Base-by-base conservation (phyloP, 2,329 filamentous ascomycete genomes). In the Fusarium verticillioides region DNA sequence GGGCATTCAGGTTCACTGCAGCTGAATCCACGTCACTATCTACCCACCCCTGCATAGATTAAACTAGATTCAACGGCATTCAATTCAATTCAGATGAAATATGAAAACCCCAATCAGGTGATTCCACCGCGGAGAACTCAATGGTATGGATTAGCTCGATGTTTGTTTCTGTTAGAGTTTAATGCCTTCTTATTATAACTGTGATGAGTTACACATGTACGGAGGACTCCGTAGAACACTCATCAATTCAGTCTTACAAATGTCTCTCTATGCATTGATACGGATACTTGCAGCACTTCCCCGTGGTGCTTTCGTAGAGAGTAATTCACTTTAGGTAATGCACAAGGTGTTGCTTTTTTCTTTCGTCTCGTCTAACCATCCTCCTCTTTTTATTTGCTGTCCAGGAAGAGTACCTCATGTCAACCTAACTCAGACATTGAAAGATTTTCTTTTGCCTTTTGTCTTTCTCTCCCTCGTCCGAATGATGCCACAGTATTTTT, bases 11-110 rank as follows among this genome's bases (percentile, higher is more conserved):
- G 49, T 43, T 66, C 59, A 67, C 62, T 65, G 47, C 63, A 77
- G 75, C 75, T 77, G 75, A 74, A 60, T 70, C 62, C 71, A 76
- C 66, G 74, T 70, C 59, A 73, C 64, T 52, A 47, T 47, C 44
- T 47, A 52, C 21, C 19, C 23, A 52, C 59, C 52, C 62, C 61
- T 66, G 56, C 70, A 61, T 66, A 42, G 18, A 43, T 46, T 64
- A 54, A 50, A 46, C 44, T 52, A 57, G 37, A 66, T 64, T 26
- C 42, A 52, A 53, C 42, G 39, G 59, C 15, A 64, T 64, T 58
- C 40, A 59, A 65, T 59, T 47, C 34, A 58, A 59, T 65, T 58
- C 52, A 15, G 53, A 60, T 30, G 21, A 54, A 67, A 61, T 26
- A 43, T 34, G 23, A 49, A 68, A 67, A 26, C 42, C n/a, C 46